These are phyloP conservation scores for Babesia bovis DNA, from an alignment of 169 alveolate genomes.

Conservation along the genomic window DNA sequence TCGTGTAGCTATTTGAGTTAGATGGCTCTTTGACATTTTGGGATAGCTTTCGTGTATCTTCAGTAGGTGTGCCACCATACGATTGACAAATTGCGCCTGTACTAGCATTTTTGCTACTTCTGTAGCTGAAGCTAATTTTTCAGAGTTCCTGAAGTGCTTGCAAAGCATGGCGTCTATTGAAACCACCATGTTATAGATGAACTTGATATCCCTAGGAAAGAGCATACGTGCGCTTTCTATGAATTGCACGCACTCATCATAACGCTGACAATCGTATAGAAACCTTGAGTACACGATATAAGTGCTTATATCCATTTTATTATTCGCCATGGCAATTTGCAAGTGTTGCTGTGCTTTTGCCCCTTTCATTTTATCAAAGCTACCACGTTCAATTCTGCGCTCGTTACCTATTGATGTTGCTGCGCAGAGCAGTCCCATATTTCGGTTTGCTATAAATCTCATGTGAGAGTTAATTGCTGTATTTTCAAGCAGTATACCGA, in stretches of 20 bases:
- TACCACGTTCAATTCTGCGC: conserved; percentile 26
- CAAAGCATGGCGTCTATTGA: conserved; percentile 51
- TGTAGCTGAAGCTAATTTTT: conserved; percentile 37
- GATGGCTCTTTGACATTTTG: conserved; percentile 35
- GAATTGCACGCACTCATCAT: conserved; percentile 46
- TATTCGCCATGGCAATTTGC: conserved; percentile 38
- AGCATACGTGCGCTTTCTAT: conserved; percentile 39
- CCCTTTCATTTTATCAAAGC: conserved; percentile 29
- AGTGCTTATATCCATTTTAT: conserved; percentile 30
- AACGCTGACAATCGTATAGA: conserved; percentile 48
- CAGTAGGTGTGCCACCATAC: conserved; percentile 24
- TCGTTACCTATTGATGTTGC: conserved; percentile 46
- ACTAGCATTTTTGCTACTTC: conserved; percentile 53
- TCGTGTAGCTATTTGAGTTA: conserved; percentile 45
- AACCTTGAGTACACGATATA: conserved; percentile 44
- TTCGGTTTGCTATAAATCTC: conserved; percentile 45
- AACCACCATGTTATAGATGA: conserved; percentile 49
- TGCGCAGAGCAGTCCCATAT: conserved; percentile 61
- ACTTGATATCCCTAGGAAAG: conserved; percentile 42
- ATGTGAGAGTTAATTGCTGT: conserved; percentile 32
- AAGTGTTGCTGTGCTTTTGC: conserved; percentile 65
- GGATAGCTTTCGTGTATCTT: conserved; percentile 18
- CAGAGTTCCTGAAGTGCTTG: conserved; percentile 47
- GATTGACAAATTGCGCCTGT: conserved; percentile 24
- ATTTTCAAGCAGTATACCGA: conserved; percentile 45